Evolutionary conservation across 345 rosid species (phyloP), one percentile per base, ranked within the genome.

Genomic region (Eucalyptus grandis): DNA sequence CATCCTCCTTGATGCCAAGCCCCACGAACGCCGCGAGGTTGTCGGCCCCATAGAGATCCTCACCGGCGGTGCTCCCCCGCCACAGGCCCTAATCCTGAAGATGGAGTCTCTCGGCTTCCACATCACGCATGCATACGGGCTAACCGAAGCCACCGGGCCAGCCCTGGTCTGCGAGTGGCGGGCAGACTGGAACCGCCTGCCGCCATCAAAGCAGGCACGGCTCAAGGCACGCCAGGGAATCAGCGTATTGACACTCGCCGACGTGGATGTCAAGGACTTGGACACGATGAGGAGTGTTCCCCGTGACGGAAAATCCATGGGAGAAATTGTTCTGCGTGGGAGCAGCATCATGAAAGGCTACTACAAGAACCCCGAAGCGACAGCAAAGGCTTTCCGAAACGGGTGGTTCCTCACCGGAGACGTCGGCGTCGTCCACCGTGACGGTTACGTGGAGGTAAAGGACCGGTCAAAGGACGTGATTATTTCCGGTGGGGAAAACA

Each of bases 121-220:
- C 13, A 93, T 96, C 27, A 94, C 96, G 4, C 99, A 96, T 49
- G 94, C 92, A 15, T 96, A 97, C 82, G 98, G 99, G 7, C 94
- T 96, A 7, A 97, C 98, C 0, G 98, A 97, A 89, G 95, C 98
- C 43, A 94, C 95, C 0, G 98, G 98, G 9, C 94, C 96, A 0
- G 98, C 95, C 14, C 91, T 96, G 22, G 95, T 91, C 14, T 97
- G 95, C 89, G 99, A 96, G 93, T 97, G 98, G 98, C 95, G 94
- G 54, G 91, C 91, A 4, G 88, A 94, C 87, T 97, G 99, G 99
- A 93, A 95, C 86, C 34, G 83, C 86, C 94, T 93, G 21, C 93
- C 94, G 1, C 83, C 7, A 1, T 86, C 54, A 2, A 92, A 91
- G 5, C 94, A 90, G 58, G 93, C 94, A 2, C 91, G 77, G 87